Conservation (phyloP, 208 protist species). For the Herpetomonas samuelpessoai region DNA sequence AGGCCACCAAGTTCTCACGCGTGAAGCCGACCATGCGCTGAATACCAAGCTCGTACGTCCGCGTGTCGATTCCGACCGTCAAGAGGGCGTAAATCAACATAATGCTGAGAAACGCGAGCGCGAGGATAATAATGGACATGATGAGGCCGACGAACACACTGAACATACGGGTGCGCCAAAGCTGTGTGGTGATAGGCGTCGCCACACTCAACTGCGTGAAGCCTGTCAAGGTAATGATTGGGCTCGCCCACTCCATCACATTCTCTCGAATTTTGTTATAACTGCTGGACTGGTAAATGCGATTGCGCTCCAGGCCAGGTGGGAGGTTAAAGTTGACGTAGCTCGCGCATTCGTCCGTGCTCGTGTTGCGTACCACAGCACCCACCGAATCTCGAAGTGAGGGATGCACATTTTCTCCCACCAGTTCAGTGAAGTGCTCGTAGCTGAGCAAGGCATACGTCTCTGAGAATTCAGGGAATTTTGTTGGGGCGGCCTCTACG, state of each 20-base stretch:
- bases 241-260: slow-evolving; percentile 41
- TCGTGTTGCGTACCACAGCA: slow-evolving; percentile 13
- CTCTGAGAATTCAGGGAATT: slow-evolving; percentile 23
- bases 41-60: slow-evolving; percentile 94
- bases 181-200: slow-evolving; percentile 45
- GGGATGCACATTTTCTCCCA: slow-evolving; percentile 30
- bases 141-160: slow-evolving; percentile 88
- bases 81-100: slow-evolving; percentile 95
- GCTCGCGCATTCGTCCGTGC: slow-evolving; percentile 29
- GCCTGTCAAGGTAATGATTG: slow-evolving; percentile 50
- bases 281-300: slow-evolving; percentile 34
- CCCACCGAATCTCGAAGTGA: not conserved
- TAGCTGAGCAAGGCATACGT: slow-evolving; percentile 34
- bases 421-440: slow-evolving; percentile 14
- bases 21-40: slow-evolving; percentile 92
- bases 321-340: slow-evolving; percentile 52
- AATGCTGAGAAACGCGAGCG: slow-evolving; percentile 83
- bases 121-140: slow-evolving; percentile 88
- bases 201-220: slow-evolving; percentile 54
- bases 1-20: slow-evolving; percentile 35
- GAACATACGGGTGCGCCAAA: slow-evolving; percentile 66
- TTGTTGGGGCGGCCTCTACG: slow-evolving; percentile 11
- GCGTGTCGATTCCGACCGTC: slow-evolving; percentile 90
- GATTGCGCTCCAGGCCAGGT: slow-evolving; percentile 16
- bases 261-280: slow-evolving; percentile 50